Evolutionary conservation across 1,284 basidiomycete genomes (phyloP), one percentile per base, ranked within the genome.

Genomic region (Ustilago lituana): DNA sequence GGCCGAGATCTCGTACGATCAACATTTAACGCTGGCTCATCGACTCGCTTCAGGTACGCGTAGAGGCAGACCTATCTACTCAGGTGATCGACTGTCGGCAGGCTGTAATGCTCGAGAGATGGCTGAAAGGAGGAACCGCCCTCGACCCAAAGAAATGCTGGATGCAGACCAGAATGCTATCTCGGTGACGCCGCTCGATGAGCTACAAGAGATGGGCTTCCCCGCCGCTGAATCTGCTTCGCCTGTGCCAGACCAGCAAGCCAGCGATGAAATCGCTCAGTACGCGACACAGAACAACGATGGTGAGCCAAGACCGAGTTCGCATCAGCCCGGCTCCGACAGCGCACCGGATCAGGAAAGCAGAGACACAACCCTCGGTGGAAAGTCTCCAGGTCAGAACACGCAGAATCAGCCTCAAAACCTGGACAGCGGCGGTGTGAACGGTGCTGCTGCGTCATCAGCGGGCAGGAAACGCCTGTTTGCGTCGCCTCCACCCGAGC

Each of bases 11-110:
- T 66, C 62, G 20, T 66, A 72, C 39, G 78, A 80, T 36, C 78
- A 80, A 55, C 78, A 80, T 54, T 27, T 78, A 22, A 80, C 78
- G 5, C 39, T 80, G 5, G 78, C 78, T 4, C 73, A 79, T 37
- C 61, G 78, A 15, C 35, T 80, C 19, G 77, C 78, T 6, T 46
- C 56, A 8, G 78, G 78, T 1, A 79, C 76, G 7, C 22, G 10
- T 37, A 48, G 36, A 19, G 63, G 73, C 6, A 19, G 51, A 22
- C 78, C 78, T 2, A 36, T 62, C 23, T 78, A 75, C 36, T 22
- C 27, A 0, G 78, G 78, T 8, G 72, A 79, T 41, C 17, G 43
- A 31, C 19, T 73, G 37, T 58, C 50, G 7, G 57, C 46, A 3
- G 54, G 56, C 6, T 52, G 48, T 26, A 70, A 77, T 36, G 51